Evolutionary conservation across 2,329 filamentous ascomycete species (phyloP), one percentile per base, ranked within the genome.

Genomic region (Clathrospora elynae): DNA sequence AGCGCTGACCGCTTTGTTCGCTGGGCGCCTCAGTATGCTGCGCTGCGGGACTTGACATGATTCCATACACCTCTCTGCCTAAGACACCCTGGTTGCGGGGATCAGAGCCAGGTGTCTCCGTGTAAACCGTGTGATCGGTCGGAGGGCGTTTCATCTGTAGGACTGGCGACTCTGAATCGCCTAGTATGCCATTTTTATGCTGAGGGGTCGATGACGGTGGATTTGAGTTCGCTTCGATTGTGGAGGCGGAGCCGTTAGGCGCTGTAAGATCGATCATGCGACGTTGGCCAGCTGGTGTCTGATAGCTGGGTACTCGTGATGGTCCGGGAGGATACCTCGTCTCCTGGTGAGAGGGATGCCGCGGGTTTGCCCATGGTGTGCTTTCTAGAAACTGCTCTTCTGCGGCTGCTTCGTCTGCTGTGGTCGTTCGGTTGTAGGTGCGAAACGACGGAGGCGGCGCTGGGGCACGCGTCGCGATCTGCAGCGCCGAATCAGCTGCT

Each of bases 281-380:
- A 40, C 65, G 53, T 46, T 71, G 68, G 4, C 62, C 64, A 29
- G 65, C 62, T 9, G 68, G 68, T 8, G 68, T 71, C 9, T 70
- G 66, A 37, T 67, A 70, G 44, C 51, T 66, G 7, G 62, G 48
- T 25, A 60, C 34, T n/a, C 63, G 55, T 13, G 62, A 49, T 11
- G 56, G 51, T 4, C 57, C 62, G 20, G 61, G 47, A 13, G 54
- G 55, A 35, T 67, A 71, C 13, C 67, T 63, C 3, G 63, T 51
- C 31, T 70, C 62, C 19, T 68, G 66, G 32, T 71, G 68, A n/a
- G 62, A 65, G 8, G 68, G 68, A 42, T 71, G 68, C 55, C 92
- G 88, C 12, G 90, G 89, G 64, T 95, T 95, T 23, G 90, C 90
- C 91, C 91, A 96, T 1, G 90, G 87, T 4, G 88, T 95, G 56